phyloP scores from a whole-genome alignment of 1,284 basidiomycete genomes.

The Puccinia horiana region DNA sequence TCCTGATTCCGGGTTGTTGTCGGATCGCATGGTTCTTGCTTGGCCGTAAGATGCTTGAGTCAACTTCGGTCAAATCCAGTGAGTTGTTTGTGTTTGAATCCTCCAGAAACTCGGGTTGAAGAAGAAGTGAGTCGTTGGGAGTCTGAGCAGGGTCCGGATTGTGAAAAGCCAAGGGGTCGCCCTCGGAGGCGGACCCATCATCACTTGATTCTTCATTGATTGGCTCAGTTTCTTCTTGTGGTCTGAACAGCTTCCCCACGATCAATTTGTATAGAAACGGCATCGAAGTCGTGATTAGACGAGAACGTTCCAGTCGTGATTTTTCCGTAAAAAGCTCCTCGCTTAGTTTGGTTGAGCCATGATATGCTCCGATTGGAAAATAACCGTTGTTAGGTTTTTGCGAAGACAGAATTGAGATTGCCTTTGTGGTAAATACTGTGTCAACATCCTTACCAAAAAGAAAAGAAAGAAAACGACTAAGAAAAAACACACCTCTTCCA shows the following conservation, averaged over 20 bases:
- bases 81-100: not conserved
- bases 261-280: constrained; percentile 12
- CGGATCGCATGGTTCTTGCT: not conserved
- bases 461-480: too few relatives aligned
- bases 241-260: not conserved
- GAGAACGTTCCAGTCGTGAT: not conserved
- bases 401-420: not conserved
- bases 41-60: not conserved
- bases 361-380: not conserved
- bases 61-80: not conserved
- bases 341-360: not conserved
- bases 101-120: not conserved
- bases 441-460: too few relatives aligned
- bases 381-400: not conserved
- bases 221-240: not conserved
- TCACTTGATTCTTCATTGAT: not conserved
- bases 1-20: not conserved
- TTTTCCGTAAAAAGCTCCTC: too few relatives aligned
- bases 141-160: not conserved
- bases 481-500: constrained; percentile 9
- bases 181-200: too few relatives aligned
- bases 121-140: not conserved
- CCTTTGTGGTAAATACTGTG: not conserved
- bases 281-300: not conserved
- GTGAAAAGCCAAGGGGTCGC: not conserved